Evolutionary conservation across 305 asterid species (phyloP).

Genomic region (Solanum hybrid): DNA sequence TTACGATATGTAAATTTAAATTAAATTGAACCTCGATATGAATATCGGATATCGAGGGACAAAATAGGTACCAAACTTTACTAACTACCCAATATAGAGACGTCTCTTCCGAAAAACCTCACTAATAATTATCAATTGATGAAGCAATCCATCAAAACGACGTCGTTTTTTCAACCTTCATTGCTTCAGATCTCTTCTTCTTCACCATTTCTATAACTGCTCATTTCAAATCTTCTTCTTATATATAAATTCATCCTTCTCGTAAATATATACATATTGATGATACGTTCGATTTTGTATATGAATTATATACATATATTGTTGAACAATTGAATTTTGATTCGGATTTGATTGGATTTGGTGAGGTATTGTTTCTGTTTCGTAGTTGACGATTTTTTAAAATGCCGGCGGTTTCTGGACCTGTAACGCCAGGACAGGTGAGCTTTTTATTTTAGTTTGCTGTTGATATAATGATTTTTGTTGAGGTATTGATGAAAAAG

Average conservation of each 20-base stretch:
- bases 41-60: not conserved
- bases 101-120: not conserved
- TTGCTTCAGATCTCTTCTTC: slow-evolving; percentile 4
- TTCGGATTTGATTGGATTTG: not conserved
- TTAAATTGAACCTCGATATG: too few relatives aligned
- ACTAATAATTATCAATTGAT: slow-evolving; percentile 19
- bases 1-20: too few relatives aligned
- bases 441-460: not conserved
- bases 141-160: not conserved
- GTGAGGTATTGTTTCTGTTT: slow-evolving; percentile 10
- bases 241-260: not conserved
- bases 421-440: slow-evolving; percentile 85
- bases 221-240: not conserved
- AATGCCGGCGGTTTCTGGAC: slow-evolving; percentile 68
- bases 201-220: slow-evolving; percentile 12
- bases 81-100: slow-evolving; percentile 13
- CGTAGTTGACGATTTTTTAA: not conserved
- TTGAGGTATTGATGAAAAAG: not conserved
- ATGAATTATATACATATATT: slow-evolving; percentile 6
- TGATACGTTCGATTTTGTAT: slow-evolving; percentile 21
- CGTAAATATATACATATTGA: not conserved
- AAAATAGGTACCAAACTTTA: not conserved
- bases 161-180: not conserved
- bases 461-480: not conserved
- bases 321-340: slow-evolving; percentile 15